Evolutionary conservation across 2,329 filamentous ascomycete species (phyloP), one percentile per base, ranked within the genome.

Genomic region (Capronia americana): DNA sequence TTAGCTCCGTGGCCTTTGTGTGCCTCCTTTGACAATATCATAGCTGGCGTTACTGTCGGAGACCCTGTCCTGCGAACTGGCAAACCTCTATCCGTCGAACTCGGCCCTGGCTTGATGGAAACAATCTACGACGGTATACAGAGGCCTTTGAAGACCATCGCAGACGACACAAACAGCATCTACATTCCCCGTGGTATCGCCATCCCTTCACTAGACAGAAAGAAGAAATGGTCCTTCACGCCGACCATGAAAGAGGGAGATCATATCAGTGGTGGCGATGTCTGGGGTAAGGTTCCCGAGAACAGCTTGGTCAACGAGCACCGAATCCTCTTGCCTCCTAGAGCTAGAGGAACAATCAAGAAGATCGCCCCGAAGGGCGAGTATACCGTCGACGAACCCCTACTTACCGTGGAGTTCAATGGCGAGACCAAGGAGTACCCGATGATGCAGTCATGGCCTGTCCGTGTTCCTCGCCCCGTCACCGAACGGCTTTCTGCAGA

Each of bases 111-210:
- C 78, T 85, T 99, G 79, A 92, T 99, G 87, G 94, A 98, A 83
- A 97, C 95, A 73, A 99, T 99, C 80, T 99, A 98, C 85, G 95
- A 99, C 79, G 95, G 95, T 83, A 99, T 99, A 76, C 95, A 99
- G 81, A 90, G 95, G 77, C 95, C 95, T 58, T 89, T 99, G 74
- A 90, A 90, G 81, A 89, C 87, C 72, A 99, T 99, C 75, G 85
- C 92, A 73, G 83, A 90, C 48, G 81, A 86, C 57, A 88, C 93
- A 60, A 84, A 92, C 76, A 93, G 92, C 80, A 99, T 99, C 80
- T 99, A 99, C 81, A 99, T 99, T 71, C 95, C 95, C 75, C 92
- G 95, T 74, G 95, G 95, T 80, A 94, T 99, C 77, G 82, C 91
- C 64, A 87, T 93, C 38, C 92, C 94, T 60, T 90, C 93, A 54